Evolutionary conservation across 208 protist genomes (phyloP).

Genomic region (Acanthamoeba culbertsoni): DNA sequence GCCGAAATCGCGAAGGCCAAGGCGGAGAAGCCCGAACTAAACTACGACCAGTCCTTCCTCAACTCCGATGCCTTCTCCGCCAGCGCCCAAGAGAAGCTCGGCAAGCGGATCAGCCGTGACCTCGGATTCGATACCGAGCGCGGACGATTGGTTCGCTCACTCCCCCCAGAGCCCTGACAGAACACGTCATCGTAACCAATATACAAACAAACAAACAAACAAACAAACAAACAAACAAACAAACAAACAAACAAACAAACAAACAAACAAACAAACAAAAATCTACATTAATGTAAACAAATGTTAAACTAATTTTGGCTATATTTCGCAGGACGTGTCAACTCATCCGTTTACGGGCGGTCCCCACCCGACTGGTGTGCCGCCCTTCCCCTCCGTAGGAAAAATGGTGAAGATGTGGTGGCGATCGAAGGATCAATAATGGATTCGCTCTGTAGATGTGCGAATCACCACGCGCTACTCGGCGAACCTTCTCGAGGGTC

Average conservation of each 20-base stretch:
- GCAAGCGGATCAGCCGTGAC: neutral
- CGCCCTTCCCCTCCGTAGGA: neutral
- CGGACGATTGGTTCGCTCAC: neutral
- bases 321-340: neutral
- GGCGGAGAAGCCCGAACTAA: neutral
- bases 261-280: too few relatives aligned
- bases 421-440: too few relatives aligned
- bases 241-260: too few relatives aligned
- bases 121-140: neutral
- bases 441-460: neutral
- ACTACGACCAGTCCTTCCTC: neutral
- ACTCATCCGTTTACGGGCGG: neutral
- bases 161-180: too few relatives aligned
- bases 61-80: neutral
- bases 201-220: too few relatives aligned
- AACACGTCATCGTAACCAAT: too few relatives aligned
- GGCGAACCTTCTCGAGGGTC: neutral
- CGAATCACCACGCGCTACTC: conserved; percentile 21
- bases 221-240: too few relatives aligned
- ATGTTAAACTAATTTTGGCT: too few relatives aligned
- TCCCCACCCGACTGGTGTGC: neutral
- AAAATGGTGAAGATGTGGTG: too few relatives aligned
- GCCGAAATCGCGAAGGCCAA: neutral
- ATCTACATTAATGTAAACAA: too few relatives aligned
- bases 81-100: neutral